Evolutionary conservation across 2,329 filamentous ascomycete genomes (phyloP), one percentile per base, ranked within the genome.

Genomic region (Curvularia sp.): DNA sequence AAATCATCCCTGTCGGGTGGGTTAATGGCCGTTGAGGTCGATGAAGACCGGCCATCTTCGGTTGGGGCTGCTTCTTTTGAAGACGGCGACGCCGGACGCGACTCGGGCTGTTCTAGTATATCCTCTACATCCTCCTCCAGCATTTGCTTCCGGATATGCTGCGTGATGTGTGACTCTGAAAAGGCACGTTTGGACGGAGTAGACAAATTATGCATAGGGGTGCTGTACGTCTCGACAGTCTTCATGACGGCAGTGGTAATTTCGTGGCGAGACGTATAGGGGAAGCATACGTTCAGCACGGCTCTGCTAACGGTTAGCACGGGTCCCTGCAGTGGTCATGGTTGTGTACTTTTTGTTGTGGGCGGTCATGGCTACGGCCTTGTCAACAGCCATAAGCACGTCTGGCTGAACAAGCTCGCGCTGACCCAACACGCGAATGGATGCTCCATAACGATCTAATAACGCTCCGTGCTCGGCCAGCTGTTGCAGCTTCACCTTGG

Each of bases 201-300:
- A 13, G 84, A 83, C 18, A 89, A 83, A 52, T 62, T 71, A 47
- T 70, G 68, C 18, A 90, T 82, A 5, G 92, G 90, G 51, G 86
- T 88, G 59, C 90, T 91, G 77, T 92, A 98, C 59, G 97, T 91
- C 57, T 90, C 84, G 8, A 99, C 93, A 0, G 94, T 97, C 42
- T 89, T 87, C 63, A 91, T 89, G 65, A 99, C 91, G 5, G 94
- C 92, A 3, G 90, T 88, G 0, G 94, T 96, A 66, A 99, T 98
- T 75, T 99, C 95, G 71, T 97, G 93, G 64, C 95, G 86, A 4
- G 93, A 96, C 0, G 95, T 98, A 74, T 99, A 99, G 0, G 95
- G 95, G 72, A 98, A 98, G 81, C 95, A 99, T 63, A 99, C 93
- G 75, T 99, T 99, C 51, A 99, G 82, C 30, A 90, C 84, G 42